Evolutionary conservation across 768 basidiomycete species (phyloP), one percentile per base, ranked within the genome.

Genomic region (Astraeus odoratus): DNA sequence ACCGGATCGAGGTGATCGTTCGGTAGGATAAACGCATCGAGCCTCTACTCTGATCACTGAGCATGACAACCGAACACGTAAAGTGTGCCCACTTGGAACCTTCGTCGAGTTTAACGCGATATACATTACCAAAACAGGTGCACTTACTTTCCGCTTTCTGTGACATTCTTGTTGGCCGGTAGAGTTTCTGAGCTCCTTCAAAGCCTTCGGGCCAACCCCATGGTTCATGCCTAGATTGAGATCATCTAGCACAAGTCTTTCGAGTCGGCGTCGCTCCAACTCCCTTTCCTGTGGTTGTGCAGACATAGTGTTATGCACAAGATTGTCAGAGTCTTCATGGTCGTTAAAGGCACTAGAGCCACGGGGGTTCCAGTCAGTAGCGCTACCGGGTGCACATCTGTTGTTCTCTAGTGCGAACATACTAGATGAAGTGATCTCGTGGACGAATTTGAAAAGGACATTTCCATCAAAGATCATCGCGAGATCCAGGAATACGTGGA

Each of bases 401-500:
- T 36, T 31, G 33, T 41, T 50, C 44, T 16, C 50, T 13, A 47
- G 29, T 6, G 22, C 37, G 44, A 58, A 54, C 6, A 55, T 47
- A 19, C 48, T 25, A 18, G 55, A 43, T 1, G 50, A 57, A n/a
- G 59, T 51, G 27, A 74, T 30, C 12, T 75, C 72, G 8, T 77
- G 68, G 34, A 83, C 30, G 50, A 84, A 85, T 0, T 62, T 56
- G 26, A 77, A 56, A 36, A 71, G 64, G 48, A 60, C 68, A 41
- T 48, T 55, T 53, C 65, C 52, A 47, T 67, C 57, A 40, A 77
- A 51, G 16, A 71, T 51, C 44, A 67, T 58, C 26, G 64, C 73
- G 37, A 89, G 65, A 58, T 94, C 89, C 22, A 87, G 42, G 56
- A 90, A 88, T n/a, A 86, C 33, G 55, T 92, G 90, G 8, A 94